Conservation (phyloP, 1,284 basidiomycete species). For the Melampsora larici-populina region DNA sequence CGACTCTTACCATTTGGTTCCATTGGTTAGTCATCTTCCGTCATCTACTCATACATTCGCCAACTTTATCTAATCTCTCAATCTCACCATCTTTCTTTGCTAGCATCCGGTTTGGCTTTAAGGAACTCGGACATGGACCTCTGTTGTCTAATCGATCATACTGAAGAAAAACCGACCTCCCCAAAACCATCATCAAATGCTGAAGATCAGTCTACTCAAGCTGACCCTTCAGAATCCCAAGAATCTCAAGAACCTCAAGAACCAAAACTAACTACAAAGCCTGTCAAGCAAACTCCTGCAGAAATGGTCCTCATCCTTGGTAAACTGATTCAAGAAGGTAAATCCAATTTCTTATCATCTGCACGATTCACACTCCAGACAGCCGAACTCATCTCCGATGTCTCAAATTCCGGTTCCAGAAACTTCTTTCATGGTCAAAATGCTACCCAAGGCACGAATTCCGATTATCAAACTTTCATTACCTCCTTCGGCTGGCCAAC, state of each 20-base stretch:
- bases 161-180: conserved; percentile 54
- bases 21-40: conserved; percentile 55
- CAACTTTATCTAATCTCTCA: background rate
- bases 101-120: conserved; percentile 21
- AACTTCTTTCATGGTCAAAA: conserved; percentile 96
- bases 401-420: conserved; percentile 58
- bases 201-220: background rate
- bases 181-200: background rate
- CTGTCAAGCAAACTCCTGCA: conserved; percentile 63
- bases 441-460: conserved; percentile 91
- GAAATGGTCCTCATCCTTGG: too few relatives aligned
- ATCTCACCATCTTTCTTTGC: conserved; percentile 55
- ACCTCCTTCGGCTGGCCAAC: too few relatives aligned
- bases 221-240: conserved; percentile 23
- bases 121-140: conserved; percentile 83
- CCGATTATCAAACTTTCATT: too few relatives aligned
- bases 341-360: conserved; percentile 48
- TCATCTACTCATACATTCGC: background rate
- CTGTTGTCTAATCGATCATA: conserved; percentile 87
- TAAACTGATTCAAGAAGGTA: conserved; percentile 84
- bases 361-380: conserved; percentile 4
- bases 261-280: conserved; percentile 43
- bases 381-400: background rate
- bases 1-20: conserved; percentile 83
- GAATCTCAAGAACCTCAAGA: conserved; percentile 19